Base-by-base conservation (phyloP, 1,284 basidiomycete genomes). In the Heliocybe sulcata region DNA sequence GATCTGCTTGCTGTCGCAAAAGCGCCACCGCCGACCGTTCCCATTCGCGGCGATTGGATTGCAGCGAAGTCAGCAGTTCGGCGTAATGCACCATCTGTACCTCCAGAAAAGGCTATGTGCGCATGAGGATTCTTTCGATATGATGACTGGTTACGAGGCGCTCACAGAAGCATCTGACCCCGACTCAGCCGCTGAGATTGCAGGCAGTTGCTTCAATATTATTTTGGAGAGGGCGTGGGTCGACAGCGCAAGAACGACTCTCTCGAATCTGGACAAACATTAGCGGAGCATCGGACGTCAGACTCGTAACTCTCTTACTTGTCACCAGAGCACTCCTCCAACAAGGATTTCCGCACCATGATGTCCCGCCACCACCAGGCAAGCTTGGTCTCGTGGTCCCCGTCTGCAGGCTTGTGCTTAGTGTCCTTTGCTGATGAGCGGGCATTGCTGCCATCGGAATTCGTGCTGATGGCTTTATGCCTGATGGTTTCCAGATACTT, bases 321-420 rank as follows among this genome's bases (percentile, higher is more conserved):
- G 52, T 77, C 77, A n/a, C 79, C 79, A 31, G 66, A 61, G 60
- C 77, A 81, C 59, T 81, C 79, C 57, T 81, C 79, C 29, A 81
- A 61, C 38, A 80, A 58, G 9, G 79, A 80, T 60, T 76, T 80
- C 35, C 79, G 71, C 2, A 80, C 76, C 4, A 80, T 68, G 1
- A 80, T 72, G 54, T 79, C 75, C 61, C 72, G 77, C 79, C 79
- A 81, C 79, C 78, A 80, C 70, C 69, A 74, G 2, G 69, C 69
- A 14, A 25, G 54, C 56, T 14, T 50, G 50, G 54, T 60, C 51
- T 29, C 57, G 56, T 54, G 54, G 58, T 45, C 57, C 48, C 56
- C 53, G 6, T 26, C 22, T n/a, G 47, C 6, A 25, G 4, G 8
- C 12, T 16, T 25, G 14, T 25, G 4, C 8, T 25, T 49, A 3